Base-by-base conservation (phyloP, 176 grass and related monocot species). In the Paspalum vaginatum region DNA sequence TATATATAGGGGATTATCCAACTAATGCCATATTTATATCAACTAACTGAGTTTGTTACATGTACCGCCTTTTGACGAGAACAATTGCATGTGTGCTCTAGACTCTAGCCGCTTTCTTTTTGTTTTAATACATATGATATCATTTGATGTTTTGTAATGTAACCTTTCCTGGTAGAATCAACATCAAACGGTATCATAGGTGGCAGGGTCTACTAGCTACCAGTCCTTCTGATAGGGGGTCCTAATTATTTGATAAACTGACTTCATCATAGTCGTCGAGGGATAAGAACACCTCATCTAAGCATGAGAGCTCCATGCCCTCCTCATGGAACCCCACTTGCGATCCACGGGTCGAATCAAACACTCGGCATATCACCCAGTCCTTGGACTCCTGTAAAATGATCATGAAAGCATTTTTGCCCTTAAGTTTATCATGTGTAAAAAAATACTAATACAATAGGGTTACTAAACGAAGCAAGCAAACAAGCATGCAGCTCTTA, bases 211-310 rank as follows among this genome's bases (percentile, higher is more conserved):
- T 78, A 60, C 59, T 61, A 32, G 0, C 37, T 43, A 58, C 48
- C 17, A 51, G 11, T 25, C 39, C 15, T 67, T 51, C 50, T 61
- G 39, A 59, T 39, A 72, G 32, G 43, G 43, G 57, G 20, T 65
- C 82, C 78, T 82, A 85, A 72, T 82, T 85, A 46, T 91, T 92
- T 14, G 92, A 88, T 65, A 95, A 91, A 89, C 90, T 95, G 85
- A 98, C 90, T 85, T 98, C 95, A 68, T 98, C 95, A 56, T 93
- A 88, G 79, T 98, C 95, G 37, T 98, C 95, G 40, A 98, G 88
- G 49, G 95, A 98, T 82, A 98, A 83, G 65, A 98, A 98, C 83
- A 98, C 90, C 79, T 98, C 95, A 75, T 98, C 95, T 78, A 98
- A 85, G 81, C 92, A 98, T 43, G 95, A 98, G 63, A 95, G 88